Evolutionary conservation across 1,284 basidiomycete genomes (phyloP), one percentile per base, ranked within the genome.

Genomic region (Papiliotrema fonsecae): DNA sequence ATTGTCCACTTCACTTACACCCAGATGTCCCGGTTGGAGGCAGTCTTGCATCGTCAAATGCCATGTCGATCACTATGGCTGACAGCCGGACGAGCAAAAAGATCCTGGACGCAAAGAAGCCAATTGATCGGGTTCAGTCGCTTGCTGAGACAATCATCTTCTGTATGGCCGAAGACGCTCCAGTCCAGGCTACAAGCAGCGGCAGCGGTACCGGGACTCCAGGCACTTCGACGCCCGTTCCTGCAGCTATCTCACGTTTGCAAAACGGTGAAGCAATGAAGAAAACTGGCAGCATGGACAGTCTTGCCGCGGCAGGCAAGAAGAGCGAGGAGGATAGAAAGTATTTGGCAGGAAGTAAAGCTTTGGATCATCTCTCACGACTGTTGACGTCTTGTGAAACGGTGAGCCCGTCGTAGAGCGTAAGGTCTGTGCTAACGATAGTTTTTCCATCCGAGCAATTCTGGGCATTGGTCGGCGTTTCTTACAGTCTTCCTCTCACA

Each of bases 311-410:
- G 2, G 70, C 68, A 2, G 70, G 70, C 6, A 55, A 65, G 52
- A 61, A 60, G 38, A 64, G 61, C 11, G 70, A 72, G 44, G 58
- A 56, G 47, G 55, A 65, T 40, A 65, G 63, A 36, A 74, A 70
- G 24, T 92, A 82, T 70, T 75, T 91, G 27, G 93, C 83, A 0
- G 94, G 96, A 7, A 92, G 87, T 4, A 87, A 82, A 64, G 89
- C 93, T 16, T 78, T 99, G 52, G 90, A 96, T 60, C 86, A 90
- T 22, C 77, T 98, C 24, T 86, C 90, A 57, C 85, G 84, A 60
- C 77, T 98, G 38, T 82, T 98, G 49, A 94, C 89, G 13, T 93
- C 89, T 55, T 90, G 87, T 6, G 96, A 99, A 69, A 86, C 88
- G 1, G 67, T 68, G 27, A 14, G 14, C 10, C 35, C 24, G 4